Base-by-base conservation (phyloP, 1,284 basidiomycete genomes). In the Ustilago vetiveriae region DNA sequence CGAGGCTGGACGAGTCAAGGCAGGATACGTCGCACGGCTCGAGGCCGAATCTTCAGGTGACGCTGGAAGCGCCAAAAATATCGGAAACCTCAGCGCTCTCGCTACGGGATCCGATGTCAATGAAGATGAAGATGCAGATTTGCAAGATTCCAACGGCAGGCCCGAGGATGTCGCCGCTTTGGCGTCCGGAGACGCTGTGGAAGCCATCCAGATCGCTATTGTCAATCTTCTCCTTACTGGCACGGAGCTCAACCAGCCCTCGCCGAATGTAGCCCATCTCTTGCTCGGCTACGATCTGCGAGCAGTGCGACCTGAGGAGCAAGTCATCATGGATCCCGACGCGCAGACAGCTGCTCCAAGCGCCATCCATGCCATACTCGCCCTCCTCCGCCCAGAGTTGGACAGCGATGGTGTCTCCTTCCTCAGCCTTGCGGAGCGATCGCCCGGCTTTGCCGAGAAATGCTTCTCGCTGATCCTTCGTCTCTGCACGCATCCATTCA, bases 241-340 rank as follows among this genome's bases (percentile, higher is more conserved):
- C 64, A 94, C 94, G 0, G 83, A 87, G n/a, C 80, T 83, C 0
- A 85, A 85, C 39, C 83, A 86, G 10, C 82, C 88, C 0, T 91
- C 89, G 56, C 92, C 94, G 14, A 97, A 95, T 75, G 80, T 97
- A 30, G 90, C 91, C 0, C 93, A 98, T 83, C 91, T 93, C 82
- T 84, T 98, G 9, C 86, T 98, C 29, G 87, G 87, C 6, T 92
- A 94, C 79, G 91, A 86, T 65, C 78, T 85, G 64, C 78, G 83
- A 9, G 78, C 89, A 1, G 83, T 85, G 75, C 45, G 82, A 81
- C 63, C 81, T 82, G 68, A 80, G 75, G 59, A 81, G 84, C 44
- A 83, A 82, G 59, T 84, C 84, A 69, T 85, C 83, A 84, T 38
- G 84, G 84, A 32, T 82, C 83, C 39, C 85, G 87, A 69, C 39